A percentile compares a stretch with the other conserved stretches of the same genome.
These are phyloP conservation scores for Lonicera japonica DNA, from an alignment of 129 eudicot species.

Conservation along the genomic window DNA sequence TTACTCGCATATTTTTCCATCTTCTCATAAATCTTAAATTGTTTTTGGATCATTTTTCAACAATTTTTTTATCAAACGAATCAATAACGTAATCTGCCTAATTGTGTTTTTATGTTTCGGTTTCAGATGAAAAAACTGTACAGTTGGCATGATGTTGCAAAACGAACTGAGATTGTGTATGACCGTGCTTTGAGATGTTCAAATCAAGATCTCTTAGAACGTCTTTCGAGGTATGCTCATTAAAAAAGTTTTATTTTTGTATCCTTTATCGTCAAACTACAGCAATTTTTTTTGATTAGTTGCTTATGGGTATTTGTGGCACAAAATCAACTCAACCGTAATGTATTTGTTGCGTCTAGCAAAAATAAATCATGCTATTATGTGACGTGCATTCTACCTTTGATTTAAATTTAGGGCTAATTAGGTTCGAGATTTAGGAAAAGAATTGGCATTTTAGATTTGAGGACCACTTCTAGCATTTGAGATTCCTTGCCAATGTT, in stretches of 20 bases:
- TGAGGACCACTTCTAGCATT: too few relatives aligned
- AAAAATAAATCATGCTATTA: neutral
- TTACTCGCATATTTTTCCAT: too few relatives aligned
- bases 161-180: constrained; percentile 85
- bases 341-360: neutral
- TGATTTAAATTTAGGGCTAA: too few relatives aligned
- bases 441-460: too few relatives aligned
- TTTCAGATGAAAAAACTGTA: constrained; percentile 81
- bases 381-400: too few relatives aligned
- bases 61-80: neutral
- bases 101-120: constrained; percentile 3
- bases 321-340: neutral
- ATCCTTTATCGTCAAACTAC: constrained; percentile 1
- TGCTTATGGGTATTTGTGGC: neutral
- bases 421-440: too few relatives aligned
- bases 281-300: neutral
- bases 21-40: too few relatives aligned
- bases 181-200: constrained; percentile 83
- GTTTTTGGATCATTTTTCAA: neutral
- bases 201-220: constrained; percentile 73
- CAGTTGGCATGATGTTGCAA: constrained; percentile 97
- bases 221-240: constrained; percentile 69
- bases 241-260: constrained; percentile 1
- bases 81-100: constrained; percentile 1
- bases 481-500: too few relatives aligned